Percentiles rank a stretch among this genome's conserved stretches.
These are phyloP conservation scores for Rutstroemia sp. DNA, from an alignment of 2,329 filamentous ascomycete genomes.

Conservation along the genomic window DNA sequence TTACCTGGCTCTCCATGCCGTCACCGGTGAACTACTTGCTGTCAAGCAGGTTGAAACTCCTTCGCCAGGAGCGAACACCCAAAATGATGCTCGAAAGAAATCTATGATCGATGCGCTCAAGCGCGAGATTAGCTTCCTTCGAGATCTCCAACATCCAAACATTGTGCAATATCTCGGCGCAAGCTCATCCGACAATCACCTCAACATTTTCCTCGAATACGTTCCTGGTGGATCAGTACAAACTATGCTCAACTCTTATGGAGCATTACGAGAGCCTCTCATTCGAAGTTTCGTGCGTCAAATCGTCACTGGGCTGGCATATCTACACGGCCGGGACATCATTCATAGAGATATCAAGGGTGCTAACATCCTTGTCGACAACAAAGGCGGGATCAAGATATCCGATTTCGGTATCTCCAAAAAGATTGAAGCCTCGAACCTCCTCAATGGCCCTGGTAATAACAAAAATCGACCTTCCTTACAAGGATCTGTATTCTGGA, in stretches of 20 bases:
- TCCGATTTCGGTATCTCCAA: slow-evolving; percentile 99
- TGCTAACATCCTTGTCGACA: slow-evolving; percentile 96
- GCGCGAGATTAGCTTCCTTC: slow-evolving; percentile 88
- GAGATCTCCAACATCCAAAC: slow-evolving; percentile 90
- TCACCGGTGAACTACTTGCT: slow-evolving; percentile 94
- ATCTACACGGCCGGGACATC: slow-evolving; percentile 89
- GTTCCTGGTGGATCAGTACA: slow-evolving; percentile 96
- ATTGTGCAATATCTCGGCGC: slow-evolving; percentile 98
- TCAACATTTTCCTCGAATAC: slow-evolving; percentile 99
- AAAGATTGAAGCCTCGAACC: slow-evolving; percentile 86
- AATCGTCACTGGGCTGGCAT: slow-evolving; percentile 86
- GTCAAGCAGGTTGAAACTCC: slow-evolving; percentile 97
- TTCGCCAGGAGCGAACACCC: slow-evolving; percentile 66
- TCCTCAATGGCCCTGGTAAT: slow-evolving; percentile 62
- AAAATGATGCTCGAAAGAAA: slow-evolving; percentile 86
- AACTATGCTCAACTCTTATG: slow-evolving; percentile 98
- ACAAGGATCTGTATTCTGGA: slow-evolving; percentile 98
- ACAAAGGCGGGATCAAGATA: slow-evolving; percentile 98
- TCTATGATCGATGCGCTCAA: slow-evolving; percentile 97
- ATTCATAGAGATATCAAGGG: slow-evolving; percentile 99
- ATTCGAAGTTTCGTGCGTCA: slow-evolving; percentile 96
- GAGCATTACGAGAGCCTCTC: slow-evolving; percentile 84
- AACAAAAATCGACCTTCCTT: slow-evolving; percentile 69
- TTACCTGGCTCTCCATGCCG: slow-evolving; percentile 87
- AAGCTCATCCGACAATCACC: slow-evolving; percentile 79